Percentiles rank a stretch among this genome's conserved stretches.
phyloP scores from a whole-genome alignment of 495 filamentous ascomycete species.

The Hypoxylon fuscum region DNA sequence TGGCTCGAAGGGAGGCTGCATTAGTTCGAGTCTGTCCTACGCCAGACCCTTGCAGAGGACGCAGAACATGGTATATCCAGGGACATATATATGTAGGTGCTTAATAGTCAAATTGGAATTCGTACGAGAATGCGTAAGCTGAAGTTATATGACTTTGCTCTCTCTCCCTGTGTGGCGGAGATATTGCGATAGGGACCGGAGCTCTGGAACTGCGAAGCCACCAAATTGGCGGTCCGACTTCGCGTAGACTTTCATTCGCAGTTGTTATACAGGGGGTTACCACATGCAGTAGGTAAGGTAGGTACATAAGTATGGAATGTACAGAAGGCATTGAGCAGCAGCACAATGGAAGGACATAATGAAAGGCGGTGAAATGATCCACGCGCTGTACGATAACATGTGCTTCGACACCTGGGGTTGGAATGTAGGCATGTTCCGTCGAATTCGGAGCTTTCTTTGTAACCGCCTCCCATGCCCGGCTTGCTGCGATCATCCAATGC shows the following conservation, averaged over 20 bases:
- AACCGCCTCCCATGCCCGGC: background rate
- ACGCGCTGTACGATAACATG: background rate
- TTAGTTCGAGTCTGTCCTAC: conserved; percentile 17
- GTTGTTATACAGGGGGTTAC: conserved; percentile 1
- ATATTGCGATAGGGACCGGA: conserved; percentile 1
- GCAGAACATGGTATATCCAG: conserved; percentile 24
- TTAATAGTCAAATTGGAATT: conserved; percentile 5
- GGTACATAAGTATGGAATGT: too few species aligned
- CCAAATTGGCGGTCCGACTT: background rate
- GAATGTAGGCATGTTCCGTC: too few species aligned
- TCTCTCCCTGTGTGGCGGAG: background rate
- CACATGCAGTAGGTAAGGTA: too few species aligned
- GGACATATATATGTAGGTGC: background rate
- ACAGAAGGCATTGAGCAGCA: too few species aligned
- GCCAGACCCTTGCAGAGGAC: background rate
- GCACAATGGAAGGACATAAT: background rate
- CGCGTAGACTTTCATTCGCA: background rate
- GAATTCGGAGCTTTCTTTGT: conserved; percentile 23
- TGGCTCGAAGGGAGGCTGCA: conserved; percentile 21
- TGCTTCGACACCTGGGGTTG: too few species aligned
- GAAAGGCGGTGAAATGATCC: conserved; percentile 3
- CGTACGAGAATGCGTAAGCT: conserved; percentile 27
- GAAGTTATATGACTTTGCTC: conserved; percentile 5
- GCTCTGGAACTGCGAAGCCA: background rate
- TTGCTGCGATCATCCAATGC: background rate